Conservation (phyloP, 257 asterid species). For the Solanum corneliomulleri region DNA sequence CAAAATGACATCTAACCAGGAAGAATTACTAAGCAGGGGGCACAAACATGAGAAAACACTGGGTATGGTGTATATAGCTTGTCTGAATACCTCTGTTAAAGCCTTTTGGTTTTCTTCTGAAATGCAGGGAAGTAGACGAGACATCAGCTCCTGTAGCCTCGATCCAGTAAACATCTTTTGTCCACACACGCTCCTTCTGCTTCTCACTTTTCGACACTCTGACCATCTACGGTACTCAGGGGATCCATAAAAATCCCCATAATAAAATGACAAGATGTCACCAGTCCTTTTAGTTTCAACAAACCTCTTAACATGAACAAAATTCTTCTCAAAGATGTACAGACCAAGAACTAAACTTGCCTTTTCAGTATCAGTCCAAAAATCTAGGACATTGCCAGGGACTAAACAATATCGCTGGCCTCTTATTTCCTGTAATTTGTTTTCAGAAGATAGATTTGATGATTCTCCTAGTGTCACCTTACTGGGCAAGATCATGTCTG, state of each 20-base stretch:
- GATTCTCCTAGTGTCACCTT: constrained; percentile 11
- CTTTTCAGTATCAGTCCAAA: constrained; percentile 49
- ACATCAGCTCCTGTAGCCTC: constrained; percentile 58
- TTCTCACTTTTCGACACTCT: constrained; percentile 36
- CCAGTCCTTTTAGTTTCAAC: constrained; percentile 39
- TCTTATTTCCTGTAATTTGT: constrained; percentile 5
- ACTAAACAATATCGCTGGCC: constrained; percentile 14
- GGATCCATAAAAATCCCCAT: constrained; percentile 50
- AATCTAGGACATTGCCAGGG: constrained; percentile 29
- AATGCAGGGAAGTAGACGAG: constrained; percentile 32
- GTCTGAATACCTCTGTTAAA: constrained; percentile 39
- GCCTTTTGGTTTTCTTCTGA: constrained; percentile 37
- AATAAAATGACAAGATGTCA: constrained; percentile 40
- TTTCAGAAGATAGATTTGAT: not conserved
- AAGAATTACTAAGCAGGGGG: not conserved
- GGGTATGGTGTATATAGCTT: not conserved
- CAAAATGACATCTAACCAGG: not conserved
- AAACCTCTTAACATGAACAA: constrained; percentile 39
- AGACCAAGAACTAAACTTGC: constrained; percentile 44
- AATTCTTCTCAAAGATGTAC: constrained; percentile 54
- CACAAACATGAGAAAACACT: not conserved
- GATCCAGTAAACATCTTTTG: constrained; percentile 59
- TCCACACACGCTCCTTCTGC: constrained; percentile 42
- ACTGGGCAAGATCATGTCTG: not conserved
- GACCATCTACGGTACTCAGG: constrained; percentile 52